Conservation (phyloP, 1,139 yeast species). For the Pichia sp. region DNA sequence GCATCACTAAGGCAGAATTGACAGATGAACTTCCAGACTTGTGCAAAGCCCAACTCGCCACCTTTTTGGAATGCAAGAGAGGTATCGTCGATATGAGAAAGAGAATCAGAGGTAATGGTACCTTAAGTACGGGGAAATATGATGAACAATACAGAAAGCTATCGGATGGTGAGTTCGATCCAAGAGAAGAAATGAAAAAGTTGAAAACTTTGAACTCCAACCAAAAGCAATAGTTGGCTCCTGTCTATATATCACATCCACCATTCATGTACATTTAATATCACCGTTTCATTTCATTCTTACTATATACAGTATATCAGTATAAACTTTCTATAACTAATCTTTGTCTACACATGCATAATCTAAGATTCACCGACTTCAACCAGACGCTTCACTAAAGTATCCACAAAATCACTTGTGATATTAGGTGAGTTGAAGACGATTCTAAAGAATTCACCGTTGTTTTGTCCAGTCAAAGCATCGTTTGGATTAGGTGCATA, state of each 20-base stretch:
- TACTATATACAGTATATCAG: no score
- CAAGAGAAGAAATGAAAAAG: constrained; percentile 75
- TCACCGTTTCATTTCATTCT: no score
- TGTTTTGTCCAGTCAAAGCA: constrained; percentile 36
- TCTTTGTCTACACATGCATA: no score
- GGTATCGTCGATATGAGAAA: constrained; percentile 89
- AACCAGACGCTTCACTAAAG: constrained; percentile 37
- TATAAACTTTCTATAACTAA: no score
- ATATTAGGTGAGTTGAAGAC: constrained; percentile 76
- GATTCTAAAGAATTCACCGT: constrained; percentile 82
- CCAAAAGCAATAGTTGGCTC: constrained; percentile 20
- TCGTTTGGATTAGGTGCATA: constrained; percentile 72
- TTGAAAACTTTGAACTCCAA: constrained; percentile 51
- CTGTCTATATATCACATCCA: neutral
- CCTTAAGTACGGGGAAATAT: constrained; percentile 87
- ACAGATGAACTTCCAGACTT: constrained; percentile 79
- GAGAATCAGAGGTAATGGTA: constrained; percentile 92
- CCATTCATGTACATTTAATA: neutral
- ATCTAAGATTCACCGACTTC: no score
- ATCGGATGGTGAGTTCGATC: constrained; percentile 76
- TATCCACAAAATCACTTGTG: constrained; percentile 41
- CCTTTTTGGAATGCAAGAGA: constrained; percentile 84
- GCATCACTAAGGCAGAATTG: constrained; percentile 79
- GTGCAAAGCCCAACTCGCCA: constrained; percentile 79
- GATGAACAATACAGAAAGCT: constrained; percentile 83